Percentiles rank a stretch among this genome's conserved stretches.
Evolutionary conservation across 2,329 filamentous ascomycete genomes (phyloP).

Genomic region (Parastagonospora avenae): DNA sequence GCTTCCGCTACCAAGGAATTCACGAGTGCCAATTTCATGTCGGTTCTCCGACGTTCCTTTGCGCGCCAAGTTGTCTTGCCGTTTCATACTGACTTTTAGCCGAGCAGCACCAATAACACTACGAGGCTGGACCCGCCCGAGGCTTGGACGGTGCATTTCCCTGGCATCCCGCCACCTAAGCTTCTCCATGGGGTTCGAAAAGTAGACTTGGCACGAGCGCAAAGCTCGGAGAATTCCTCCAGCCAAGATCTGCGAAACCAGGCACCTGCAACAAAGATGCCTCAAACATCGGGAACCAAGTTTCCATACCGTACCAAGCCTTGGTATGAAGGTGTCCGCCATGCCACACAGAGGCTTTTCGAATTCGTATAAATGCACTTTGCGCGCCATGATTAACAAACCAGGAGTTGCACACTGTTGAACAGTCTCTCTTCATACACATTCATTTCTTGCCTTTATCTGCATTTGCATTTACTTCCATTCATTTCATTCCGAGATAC

Average conservation of each 20-base stretch:
- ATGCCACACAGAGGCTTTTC: neutral
- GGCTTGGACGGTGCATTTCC: too few relatives aligned
- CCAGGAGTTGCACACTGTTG: conserved; percentile 28
- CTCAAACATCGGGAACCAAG: conserved; percentile 18
- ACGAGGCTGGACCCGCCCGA: too few relatives aligned
- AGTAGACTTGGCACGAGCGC: neutral
- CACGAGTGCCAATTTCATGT: too few relatives aligned
- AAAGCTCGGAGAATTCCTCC: neutral
- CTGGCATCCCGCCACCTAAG: neutral
- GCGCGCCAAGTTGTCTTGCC: neutral
- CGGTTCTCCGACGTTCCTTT: too few relatives aligned
- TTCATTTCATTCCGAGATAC: conserved; percentile 2
- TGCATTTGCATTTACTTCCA: conserved; percentile 13
- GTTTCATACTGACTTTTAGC: neutral
- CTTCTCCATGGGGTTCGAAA: neutral
- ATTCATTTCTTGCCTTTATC: conserved; percentile 14
- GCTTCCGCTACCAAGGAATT: too few relatives aligned
- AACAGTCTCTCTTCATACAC: conserved; percentile 27
- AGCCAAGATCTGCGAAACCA: conserved; percentile 22
- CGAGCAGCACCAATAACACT: too few relatives aligned
- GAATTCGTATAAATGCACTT: conserved; percentile 2
- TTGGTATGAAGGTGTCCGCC: conserved; percentile 20
- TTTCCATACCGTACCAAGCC: conserved; percentile 23
- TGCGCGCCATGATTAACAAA: neutral
- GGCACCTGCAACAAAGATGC: conserved; percentile 19